A percentile compares a stretch with the other conserved stretches of the same genome.
phyloP scores from a whole-genome alignment of 2,329 filamentous ascomycete species.

The Didymella segeticola region DNA sequence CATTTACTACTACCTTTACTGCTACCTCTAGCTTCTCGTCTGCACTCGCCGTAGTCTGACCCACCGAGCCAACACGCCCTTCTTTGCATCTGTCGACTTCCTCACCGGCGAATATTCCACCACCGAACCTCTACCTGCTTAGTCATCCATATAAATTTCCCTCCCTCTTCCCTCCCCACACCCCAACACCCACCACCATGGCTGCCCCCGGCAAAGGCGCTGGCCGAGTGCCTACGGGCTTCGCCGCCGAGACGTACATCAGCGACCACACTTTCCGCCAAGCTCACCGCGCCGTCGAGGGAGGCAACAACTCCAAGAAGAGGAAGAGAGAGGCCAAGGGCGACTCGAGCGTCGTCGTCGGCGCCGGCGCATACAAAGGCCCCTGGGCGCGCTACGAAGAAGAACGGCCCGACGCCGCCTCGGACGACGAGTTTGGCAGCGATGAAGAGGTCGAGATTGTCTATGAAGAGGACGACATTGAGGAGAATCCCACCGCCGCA shows the following conservation, averaged over 20 bases:
- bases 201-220: slow-evolving; percentile 28
- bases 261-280: slow-evolving; percentile 89
- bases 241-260: slow-evolving; percentile 84
- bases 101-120: too few species aligned
- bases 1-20: neutral
- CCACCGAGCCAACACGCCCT: too few species aligned
- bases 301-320: slow-evolving; percentile 70
- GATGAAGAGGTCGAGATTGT: slow-evolving; percentile 77
- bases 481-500: slow-evolving; percentile 65
- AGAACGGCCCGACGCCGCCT: slow-evolving; percentile 71
- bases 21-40: too few species aligned
- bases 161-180: neutral
- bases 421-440: slow-evolving; percentile 67
- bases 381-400: slow-evolving; percentile 89
- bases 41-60: too few species aligned
- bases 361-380: slow-evolving; percentile 86
- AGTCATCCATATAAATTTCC: slow-evolving; percentile 26
- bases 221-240: slow-evolving; percentile 70
- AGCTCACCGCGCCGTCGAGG: slow-evolving; percentile 81
- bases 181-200: slow-evolving; percentile 20
- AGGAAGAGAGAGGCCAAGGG: slow-evolving; percentile 86
- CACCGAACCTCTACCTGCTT: slow-evolving; percentile 6
- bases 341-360: slow-evolving; percentile 81
- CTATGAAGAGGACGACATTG: slow-evolving; percentile 76
- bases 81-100: too few species aligned